Evolutionary conservation across 2,329 filamentous ascomycete genomes (phyloP).

Genomic region (Fusarium brevicatenulatum): DNA sequence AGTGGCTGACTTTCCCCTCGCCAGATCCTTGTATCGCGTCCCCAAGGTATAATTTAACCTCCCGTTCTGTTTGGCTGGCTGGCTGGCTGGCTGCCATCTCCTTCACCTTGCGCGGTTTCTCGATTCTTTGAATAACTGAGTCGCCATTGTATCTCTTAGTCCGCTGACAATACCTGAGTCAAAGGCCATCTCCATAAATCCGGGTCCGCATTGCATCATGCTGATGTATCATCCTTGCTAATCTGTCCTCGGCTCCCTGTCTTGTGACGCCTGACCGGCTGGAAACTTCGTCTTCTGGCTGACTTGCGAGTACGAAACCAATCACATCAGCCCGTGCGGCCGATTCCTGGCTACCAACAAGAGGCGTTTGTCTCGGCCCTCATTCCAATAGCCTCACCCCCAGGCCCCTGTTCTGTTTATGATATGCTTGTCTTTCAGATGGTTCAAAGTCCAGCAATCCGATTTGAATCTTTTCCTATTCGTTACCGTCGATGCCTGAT

Average conservation of each 20-base stretch:
- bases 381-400: conserved; percentile 36
- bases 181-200: conserved; percentile 39
- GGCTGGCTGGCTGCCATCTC: background rate
- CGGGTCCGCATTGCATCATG: conserved; percentile 42
- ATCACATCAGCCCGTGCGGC: conserved; percentile 34
- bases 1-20: conserved; percentile 30
- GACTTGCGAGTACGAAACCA: conserved; percentile 38
- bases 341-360: conserved; percentile 40
- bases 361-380: conserved; percentile 43
- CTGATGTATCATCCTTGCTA: conserved; percentile 41
- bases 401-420: conserved; percentile 34
- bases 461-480: conserved; percentile 18
- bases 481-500: background rate
- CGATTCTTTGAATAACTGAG: conserved; percentile 17
- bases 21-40: conserved; percentile 14
- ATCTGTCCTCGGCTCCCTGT: conserved; percentile 27
- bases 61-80: conserved; percentile 4
- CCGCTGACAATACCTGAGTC: conserved; percentile 37
- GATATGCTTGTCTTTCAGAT: conserved; percentile 18
- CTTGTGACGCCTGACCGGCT: conserved; percentile 43
- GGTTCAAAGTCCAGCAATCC: conserved; percentile 10
- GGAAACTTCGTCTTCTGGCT: conserved; percentile 29
- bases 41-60: conserved; percentile 17
- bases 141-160: conserved; percentile 18
- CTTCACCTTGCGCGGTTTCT: conserved; percentile 14